Evolutionary conservation across 345 rosid species (phyloP).

Genomic region (Populus ilicifolia): DNA sequence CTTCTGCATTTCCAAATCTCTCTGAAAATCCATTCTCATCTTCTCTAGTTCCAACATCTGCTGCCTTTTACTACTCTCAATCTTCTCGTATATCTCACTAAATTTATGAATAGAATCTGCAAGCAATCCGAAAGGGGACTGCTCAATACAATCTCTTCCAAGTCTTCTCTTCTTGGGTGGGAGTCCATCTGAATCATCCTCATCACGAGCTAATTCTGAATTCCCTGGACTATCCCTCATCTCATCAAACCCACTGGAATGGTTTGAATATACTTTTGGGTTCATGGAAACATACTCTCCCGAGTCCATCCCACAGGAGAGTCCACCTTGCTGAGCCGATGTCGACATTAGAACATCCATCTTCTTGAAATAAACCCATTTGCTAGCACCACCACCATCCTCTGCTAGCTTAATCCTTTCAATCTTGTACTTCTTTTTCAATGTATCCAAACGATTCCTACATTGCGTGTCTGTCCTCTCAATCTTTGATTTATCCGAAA

Average conservation of each 20-base stretch:
- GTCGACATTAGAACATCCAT: conserved; percentile 79
- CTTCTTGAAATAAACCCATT: conserved; percentile 84
- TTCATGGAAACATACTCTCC: conserved; percentile 81
- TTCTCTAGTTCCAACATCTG: conserved; percentile 89
- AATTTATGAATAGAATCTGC: conserved; percentile 85
- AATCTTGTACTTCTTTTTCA: conserved; percentile 94
- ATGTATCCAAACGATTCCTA: conserved; percentile 72
- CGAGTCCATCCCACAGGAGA: conserved; percentile 87
- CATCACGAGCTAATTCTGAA: conserved; percentile 55
- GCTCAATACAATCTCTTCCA: conserved; percentile 51
- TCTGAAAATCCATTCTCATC: conserved; percentile 89
- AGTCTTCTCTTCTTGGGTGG: conserved; percentile 64
- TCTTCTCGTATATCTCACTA: conserved; percentile 83
- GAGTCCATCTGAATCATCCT: conserved; percentile 66
- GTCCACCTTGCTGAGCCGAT: conserved; percentile 57
- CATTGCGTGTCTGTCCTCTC: conserved; percentile 85
- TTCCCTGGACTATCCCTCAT: conserved; percentile 89
- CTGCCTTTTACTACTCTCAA: conserved; percentile 71
- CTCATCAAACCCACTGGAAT: conserved; percentile 73
- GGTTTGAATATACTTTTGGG: conserved; percentile 58
- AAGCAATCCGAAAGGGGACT: conserved; percentile 60
- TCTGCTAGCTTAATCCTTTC: conserved; percentile 58
- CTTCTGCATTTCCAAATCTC: conserved; percentile 86
- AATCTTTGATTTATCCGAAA: conserved; percentile 62
- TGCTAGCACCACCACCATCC: conserved; percentile 43